Base-by-base conservation (phyloP, 2,329 filamentous ascomycete species). In the Didymella segeticola region DNA sequence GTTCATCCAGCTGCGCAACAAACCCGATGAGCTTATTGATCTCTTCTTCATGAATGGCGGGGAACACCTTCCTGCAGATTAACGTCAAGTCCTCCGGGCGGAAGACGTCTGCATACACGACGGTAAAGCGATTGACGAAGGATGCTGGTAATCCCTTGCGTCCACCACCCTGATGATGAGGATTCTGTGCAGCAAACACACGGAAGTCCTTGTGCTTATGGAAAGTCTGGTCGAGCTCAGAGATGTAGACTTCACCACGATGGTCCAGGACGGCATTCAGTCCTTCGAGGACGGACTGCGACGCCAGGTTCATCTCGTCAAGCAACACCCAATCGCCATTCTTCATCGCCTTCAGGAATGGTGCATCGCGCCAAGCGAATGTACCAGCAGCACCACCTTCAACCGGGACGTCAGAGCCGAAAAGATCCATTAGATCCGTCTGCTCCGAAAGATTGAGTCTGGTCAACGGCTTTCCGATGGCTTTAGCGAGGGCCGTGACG, bases 241-340 rank as follows among this genome's bases (percentile, higher is more conserved):
- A 91, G 54, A 99, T 87, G 70, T 97, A 99, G 0, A 96, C 91
- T 73, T 97, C 91, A 53, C 95, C 93, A 75, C 96, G 87, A 73
- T 99, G 96, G 74, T 99, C 95, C 25, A 99, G 83, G 78, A 95
- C 98, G 19, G 95, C 93, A 64, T 99, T 99, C 26, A 99, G 80
- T 58, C 95, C 96, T 77, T 99, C 95, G 1, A 99, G 83, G 2
- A 99, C 93, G 4, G 93, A 96, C 72, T 99, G 95, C 0, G 93
- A 98, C 1, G 96, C 95, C 59, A 99, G 78, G 67, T 99, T 99
- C 95, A 99, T 99, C 79, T 99, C 95, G 69, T 99, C 95, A 0
- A 99, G 82, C 23, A 99, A 80, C 10, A 99, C 95, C 95, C 95
- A 99, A 64, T 96, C 90, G 23, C 95, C 95, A 53, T 86, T 89